These are phyloP conservation scores for Earliella scabrosa DNA, from an alignment of 1,284 basidiomycete species.

Conservation along the genomic window DNA sequence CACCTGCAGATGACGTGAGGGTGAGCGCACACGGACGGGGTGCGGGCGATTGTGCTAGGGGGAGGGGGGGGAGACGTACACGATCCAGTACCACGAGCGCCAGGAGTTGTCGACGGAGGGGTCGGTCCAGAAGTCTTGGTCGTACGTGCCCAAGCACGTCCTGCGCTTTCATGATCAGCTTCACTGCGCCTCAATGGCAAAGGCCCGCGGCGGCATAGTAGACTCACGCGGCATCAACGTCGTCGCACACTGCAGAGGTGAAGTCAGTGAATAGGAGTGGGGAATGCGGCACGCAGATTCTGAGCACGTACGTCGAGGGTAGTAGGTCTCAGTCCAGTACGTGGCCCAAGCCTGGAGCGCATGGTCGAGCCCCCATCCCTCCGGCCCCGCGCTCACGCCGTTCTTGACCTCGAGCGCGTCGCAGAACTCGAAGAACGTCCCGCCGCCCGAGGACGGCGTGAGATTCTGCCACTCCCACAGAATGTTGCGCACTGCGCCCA, in stretches of 20 bases:
- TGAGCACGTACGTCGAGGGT: slow-evolving; percentile 40
- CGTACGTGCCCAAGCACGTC: slow-evolving; percentile 57
- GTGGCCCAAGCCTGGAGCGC: slow-evolving; percentile 62
- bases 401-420: slow-evolving; percentile 73
- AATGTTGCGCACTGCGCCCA: too few species aligned
- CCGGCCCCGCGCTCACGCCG: slow-evolving; percentile 51
- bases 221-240: background rate
- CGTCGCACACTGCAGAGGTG: background rate
- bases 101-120: slow-evolving; percentile 49
- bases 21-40: background rate
- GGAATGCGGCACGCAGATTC: background rate
- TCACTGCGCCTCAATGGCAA: too few species aligned
- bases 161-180: slow-evolving; percentile 36
- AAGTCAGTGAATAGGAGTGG: background rate
- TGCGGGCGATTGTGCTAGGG: background rate
- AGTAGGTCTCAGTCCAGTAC: slow-evolving; percentile 51
- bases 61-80: slow-evolving; percentile 35
- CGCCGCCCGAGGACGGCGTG: too few species aligned
- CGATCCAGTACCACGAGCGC: slow-evolving; percentile 62
- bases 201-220: background rate
- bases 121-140: slow-evolving; percentile 50
- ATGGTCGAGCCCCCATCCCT: slow-evolving; percentile 65
- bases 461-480: too few species aligned
- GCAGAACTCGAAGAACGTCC: slow-evolving; percentile 64
- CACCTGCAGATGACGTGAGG: slow-evolving; percentile 55